Evolutionary conservation across 805 yeast genomes (phyloP).

Genomic region (Brettanomyces sp.): DNA sequence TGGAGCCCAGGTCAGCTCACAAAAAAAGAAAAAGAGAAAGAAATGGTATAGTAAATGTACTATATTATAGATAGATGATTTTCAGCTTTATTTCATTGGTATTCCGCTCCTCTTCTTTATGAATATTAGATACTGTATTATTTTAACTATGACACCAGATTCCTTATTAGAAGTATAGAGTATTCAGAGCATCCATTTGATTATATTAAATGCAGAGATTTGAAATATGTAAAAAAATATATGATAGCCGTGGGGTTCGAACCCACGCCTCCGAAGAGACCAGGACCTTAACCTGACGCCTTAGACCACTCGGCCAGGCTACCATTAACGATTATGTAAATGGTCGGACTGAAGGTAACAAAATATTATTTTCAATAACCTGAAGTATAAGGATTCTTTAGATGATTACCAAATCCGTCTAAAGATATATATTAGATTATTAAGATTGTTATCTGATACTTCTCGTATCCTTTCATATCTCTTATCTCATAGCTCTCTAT

Average conservation of each 20-base stretch:
- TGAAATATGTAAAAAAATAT: constrained; percentile 15
- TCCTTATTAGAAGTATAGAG: no score
- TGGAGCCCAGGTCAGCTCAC: not conserved
- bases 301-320: constrained; percentile 38
- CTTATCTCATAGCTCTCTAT: no score
- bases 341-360: no score
- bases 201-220: not conserved
- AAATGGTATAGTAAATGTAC: not conserved
- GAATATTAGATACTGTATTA: not conserved
- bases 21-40: not conserved
- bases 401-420: no score
- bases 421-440: no score
- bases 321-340: constrained; percentile 12
- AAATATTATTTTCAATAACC: no score
- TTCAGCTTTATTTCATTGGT: not conserved
- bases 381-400: no score
- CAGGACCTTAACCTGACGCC: constrained; percentile 47
- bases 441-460: no score
- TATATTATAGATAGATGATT: not conserved
- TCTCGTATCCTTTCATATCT: no score
- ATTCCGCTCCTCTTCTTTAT: not conserved
- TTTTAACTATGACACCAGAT: no score
- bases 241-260: constrained; percentile 79
- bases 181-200: not conserved
- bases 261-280: constrained; percentile 84